These are phyloP conservation scores for Aquilaria sinensis DNA, from an alignment of 345 rosid genomes.

Conservation along the genomic window DNA sequence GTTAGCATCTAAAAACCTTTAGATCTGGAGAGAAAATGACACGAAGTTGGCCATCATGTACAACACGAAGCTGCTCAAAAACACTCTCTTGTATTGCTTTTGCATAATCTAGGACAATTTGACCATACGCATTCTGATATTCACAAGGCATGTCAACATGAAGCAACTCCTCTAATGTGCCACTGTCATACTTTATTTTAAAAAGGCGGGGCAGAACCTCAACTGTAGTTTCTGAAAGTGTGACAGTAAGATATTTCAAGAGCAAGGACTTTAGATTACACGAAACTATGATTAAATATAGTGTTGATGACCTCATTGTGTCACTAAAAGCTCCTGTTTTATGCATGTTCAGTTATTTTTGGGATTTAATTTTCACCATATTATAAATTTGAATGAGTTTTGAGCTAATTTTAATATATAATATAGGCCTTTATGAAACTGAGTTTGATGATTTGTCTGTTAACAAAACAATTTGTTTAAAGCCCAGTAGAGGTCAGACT, in stretches of 20 bases:
- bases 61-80: conserved; percentile 76
- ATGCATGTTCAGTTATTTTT: no score
- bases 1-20: conserved; percentile 36
- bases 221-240: conserved; percentile 58
- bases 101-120: conserved; percentile 76
- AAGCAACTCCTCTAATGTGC: conserved; percentile 69
- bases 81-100: conserved; percentile 84
- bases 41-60: conserved; percentile 74
- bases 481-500: no score
- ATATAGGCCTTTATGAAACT: no score
- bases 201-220: conserved; percentile 82
- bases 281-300: neutral
- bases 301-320: neutral
- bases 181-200: conserved; percentile 81
- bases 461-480: no score
- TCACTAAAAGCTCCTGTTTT: no score
- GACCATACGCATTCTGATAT: conserved; percentile 57
- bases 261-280: neutral
- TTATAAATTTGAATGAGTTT: no score
- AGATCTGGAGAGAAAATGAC: conserved; percentile 64
- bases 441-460: no score
- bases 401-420: no score
- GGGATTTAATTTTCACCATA: no score
- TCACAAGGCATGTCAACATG: conserved; percentile 74
- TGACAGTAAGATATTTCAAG: neutral